phyloP scores from a whole-genome alignment of 495 filamentous ascomycete species.

The Thermochaetoides thermophila region DNA sequence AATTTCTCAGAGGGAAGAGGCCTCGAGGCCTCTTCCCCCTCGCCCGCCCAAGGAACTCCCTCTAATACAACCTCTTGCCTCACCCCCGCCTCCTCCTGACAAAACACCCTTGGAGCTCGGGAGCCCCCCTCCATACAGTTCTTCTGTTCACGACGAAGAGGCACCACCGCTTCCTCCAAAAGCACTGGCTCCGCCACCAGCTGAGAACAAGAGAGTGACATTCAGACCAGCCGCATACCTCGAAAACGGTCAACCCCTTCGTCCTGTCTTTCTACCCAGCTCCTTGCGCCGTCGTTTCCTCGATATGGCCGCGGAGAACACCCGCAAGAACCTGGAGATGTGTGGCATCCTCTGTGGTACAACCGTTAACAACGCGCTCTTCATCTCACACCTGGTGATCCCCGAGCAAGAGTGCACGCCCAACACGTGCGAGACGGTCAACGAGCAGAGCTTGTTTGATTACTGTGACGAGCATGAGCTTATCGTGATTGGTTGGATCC shows the following conservation, averaged over 20 bases:
- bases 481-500: constrained; percentile 91
- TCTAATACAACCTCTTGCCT: constrained; percentile 1
- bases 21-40: constrained; percentile 18
- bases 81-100: constrained; percentile 11
- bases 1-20: constrained; percentile 4
- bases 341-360: constrained; percentile 90
- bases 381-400: constrained; percentile 75
- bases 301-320: constrained; percentile 56
- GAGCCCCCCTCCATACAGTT: constrained; percentile 1
- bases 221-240: constrained; percentile 79
- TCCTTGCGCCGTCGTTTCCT: constrained; percentile 61
- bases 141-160: constrained; percentile 4
- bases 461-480: constrained; percentile 77
- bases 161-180: constrained; percentile 25
- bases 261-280: constrained; percentile 74
- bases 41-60: constrained; percentile 30
- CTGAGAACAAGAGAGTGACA: constrained; percentile 28
- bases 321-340: constrained; percentile 69
- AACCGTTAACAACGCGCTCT: constrained; percentile 79
- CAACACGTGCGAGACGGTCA: constrained; percentile 86
- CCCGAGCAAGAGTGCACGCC: constrained; percentile 79
- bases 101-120: constrained; percentile 12
- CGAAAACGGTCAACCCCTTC: constrained; percentile 73
- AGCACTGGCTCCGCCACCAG: constrained; percentile 11
- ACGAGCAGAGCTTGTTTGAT: constrained; percentile 69